Base-by-base conservation (phyloP, 139 green algal genomes). In the Tetradesmus lagerheimii region DNA sequence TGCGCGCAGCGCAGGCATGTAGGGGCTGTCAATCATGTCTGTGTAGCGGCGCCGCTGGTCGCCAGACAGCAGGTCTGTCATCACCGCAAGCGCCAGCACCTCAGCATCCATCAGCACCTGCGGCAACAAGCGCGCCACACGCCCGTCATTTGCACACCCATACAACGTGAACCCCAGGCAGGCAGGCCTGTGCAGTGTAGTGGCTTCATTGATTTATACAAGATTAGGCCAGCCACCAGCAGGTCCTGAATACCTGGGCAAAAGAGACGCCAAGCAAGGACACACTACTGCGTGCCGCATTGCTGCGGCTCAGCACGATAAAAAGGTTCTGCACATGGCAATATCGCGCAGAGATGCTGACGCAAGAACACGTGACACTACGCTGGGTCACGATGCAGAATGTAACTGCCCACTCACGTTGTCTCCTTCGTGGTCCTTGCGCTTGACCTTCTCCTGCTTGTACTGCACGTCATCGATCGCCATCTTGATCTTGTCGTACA, bases 401-500 rank as follows among this genome's bases (percentile, higher is more conserved):
- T n/a, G n/a, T n/a, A 71, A 23, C 23, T 31, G 20, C 1, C 35
- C 14, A 5, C 88, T 88, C 18, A 91, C 81, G 8, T 45, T 86
- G 81, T 89, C 80, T 45, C 81, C 81, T 35, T 91, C 81, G 6
- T 89, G 45, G 37, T 91, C 89, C 79, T 91, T 91, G 67, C 89
- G 89, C 89, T 89, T 91, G 34, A 91, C 35, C 67, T 89, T 85
- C 82, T 92, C 89, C 71, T 92, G 82, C 89, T 86, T 85, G 74
- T 92, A 86, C 71, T 92, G 82, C 84, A 92, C 78, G 34, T 88
- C 77, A 43, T 86, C 92, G 64, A 94, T 89, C 45, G 88, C 77
- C 37, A 90, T 93, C 86, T 94, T 93, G 71, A 92, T 76, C 80
- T 94, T 91, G 71, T 95, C 93, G 43, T 94, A 87, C 66, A 90